Evolutionary conservation across 768 basidiomycete genomes (phyloP), one percentile per base, ranked within the genome.

Genomic region (Coprinopsis cinerea): DNA sequence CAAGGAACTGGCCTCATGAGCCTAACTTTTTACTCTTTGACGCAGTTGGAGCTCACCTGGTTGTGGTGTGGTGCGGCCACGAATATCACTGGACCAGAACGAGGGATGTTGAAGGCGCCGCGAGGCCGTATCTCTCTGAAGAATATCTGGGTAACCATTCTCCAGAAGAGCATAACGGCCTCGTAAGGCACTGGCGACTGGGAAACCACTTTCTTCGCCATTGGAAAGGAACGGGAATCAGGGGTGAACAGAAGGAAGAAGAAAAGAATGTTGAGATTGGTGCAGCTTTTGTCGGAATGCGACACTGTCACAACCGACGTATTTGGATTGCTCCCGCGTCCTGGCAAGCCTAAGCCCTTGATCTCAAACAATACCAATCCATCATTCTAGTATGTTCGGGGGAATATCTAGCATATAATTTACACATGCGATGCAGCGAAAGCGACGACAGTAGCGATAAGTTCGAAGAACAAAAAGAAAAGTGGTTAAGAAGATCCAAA

Each of bases 91-190:
- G 95, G 89, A 0, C 92, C 95, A 51, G 89, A 79, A 50, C 76
- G 77, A 22, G 95, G 95, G 52, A 98, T 90, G 64, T 96, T 90
- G 77, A 88, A 97, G 27, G 93, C 88, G 44, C 95, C 91, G 65
- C 95, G 76, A 2, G 93, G 90, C 51, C 95, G 78, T 59, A 97
- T 85, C 70, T 98, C 95, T 57, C 95, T 76, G 73, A 98, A 98
- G 77, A 98, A 98, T 57, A 98, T 83, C 68, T 88, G 88, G 55
- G 88, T 91, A 50, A 95, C 77, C 2, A 77, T 72, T 50, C 86
- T 72, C 90, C 89, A 95, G 68, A 95, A 91, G 41, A 88, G 63
- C 65, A 95, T 81, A 34, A 82, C 82, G 23, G 80, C 72, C 61
- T 92, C 87, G 62, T 92, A 93, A 48, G 67, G 57, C 15, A 74